Evolutionary conservation across 441 rosid species (phyloP), one percentile per base, ranked within the genome.

Genomic region (Lepidium campestre): DNA sequence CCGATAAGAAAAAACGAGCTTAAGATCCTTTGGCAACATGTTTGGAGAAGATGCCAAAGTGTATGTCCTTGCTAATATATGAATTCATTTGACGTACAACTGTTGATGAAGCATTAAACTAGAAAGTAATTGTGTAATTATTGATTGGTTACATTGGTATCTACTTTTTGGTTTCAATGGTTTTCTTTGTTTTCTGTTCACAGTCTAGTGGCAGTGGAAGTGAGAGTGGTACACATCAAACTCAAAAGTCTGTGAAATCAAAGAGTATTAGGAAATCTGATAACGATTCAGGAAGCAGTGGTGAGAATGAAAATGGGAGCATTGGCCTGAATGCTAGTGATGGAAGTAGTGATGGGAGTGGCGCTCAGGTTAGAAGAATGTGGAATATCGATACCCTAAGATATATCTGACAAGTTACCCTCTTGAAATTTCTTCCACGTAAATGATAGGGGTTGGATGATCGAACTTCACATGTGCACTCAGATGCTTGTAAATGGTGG

Each of bases 1-100:
- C 97, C 98, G 4, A 83, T 93, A 41, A 82, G 97, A 56, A 93
- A 90, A 86, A 93, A 93, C 70, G 96, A 93, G 68, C 88, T 93
- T 50, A 88, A 87, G 72, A 93, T 81, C 69, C 90, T 90, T 29
- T 93, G 98, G 97, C 98, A 93, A 78, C 97, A 93, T 74, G 88
- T 93, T 75, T 93, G 98, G 96, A 86, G 97, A 78, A 85, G 91
- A 85, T 93, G 96, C 71, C 93, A 88, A 65, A 84, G 88, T 65
- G 92, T 90, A 81, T 78, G 94, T 84, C 27, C 25, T 20, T 40
- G 37, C 57, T 50, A 15, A 32, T 61, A 40, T 67, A 7, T 39
- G 35, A 31, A 22, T 57, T 22, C 9, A 6, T 31, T 32, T 65
- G 46, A 57, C 49, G 36, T 56, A 29, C 36, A n/a, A 12, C 19